Conservation (phyloP, 352 stramenopile species). For the Globisporangium radiosum region DNA sequence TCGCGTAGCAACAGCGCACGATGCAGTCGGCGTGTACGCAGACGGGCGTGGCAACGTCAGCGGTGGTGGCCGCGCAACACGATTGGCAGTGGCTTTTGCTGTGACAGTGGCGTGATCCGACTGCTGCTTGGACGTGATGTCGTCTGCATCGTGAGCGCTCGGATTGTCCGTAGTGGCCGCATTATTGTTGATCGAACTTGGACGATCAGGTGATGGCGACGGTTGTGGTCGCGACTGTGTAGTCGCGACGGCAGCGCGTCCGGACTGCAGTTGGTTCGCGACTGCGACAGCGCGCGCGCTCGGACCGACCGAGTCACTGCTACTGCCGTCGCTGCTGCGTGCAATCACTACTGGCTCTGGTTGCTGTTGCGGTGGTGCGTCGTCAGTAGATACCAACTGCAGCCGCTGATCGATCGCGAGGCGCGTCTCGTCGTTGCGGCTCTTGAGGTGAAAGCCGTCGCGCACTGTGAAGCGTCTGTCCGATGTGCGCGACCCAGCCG, state of each 20-base stretch:
- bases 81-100: background rate
- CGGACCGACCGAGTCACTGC: background rate
- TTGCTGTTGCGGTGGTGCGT: background rate
- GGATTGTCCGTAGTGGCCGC: too few relatives aligned
- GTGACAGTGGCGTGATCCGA: background rate
- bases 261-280: background rate
- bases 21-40: conserved; percentile 12
- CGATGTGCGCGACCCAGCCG: background rate
- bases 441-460: conserved; percentile 68
- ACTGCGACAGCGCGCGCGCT: background rate
- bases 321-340: background rate
- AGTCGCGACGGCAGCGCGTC: background rate
- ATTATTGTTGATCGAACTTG: too few relatives aligned
- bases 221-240: too few relatives aligned
- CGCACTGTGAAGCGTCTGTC: conserved; percentile 56
- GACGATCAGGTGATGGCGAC: too few relatives aligned
- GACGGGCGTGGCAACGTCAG: background rate
- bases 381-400: background rate
- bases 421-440: conserved; percentile 39
- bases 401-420: conserved; percentile 37
- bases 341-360: background rate
- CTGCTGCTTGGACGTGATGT: too few relatives aligned
- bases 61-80: background rate
- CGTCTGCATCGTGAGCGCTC: too few relatives aligned
- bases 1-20: conserved; percentile 14